Evolutionary conservation across 345 rosid species (phyloP).

Genomic region (Moringa oleifera): DNA sequence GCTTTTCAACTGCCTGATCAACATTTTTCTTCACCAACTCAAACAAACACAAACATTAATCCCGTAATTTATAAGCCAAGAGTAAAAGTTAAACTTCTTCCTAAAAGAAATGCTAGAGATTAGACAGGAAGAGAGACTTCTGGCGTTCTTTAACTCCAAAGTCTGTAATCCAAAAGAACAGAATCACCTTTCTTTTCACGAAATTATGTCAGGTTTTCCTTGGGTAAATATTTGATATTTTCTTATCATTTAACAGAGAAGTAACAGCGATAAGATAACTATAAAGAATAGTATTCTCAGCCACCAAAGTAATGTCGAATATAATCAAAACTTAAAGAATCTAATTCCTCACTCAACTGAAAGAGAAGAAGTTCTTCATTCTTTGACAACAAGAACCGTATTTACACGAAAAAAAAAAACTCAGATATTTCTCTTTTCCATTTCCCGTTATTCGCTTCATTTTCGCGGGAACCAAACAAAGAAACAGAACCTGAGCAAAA

Average conservation of each 20-base stretch:
- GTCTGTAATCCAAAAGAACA: not conserved
- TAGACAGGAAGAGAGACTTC: not conserved
- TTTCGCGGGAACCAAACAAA: no score
- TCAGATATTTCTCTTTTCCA: no score
- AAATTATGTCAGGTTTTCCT: not conserved
- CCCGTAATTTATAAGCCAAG: not conserved
- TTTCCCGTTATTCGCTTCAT: no score
- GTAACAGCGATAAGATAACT: no score
- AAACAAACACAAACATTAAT: not conserved
- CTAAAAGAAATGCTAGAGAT: not conserved
- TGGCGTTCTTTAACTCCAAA: not conserved
- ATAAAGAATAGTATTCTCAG: no score
- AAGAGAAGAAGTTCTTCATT: no score
- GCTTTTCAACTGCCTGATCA: conserved; percentile 71
- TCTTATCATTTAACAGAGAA: not conserved
- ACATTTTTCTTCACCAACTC: conserved; percentile 58
- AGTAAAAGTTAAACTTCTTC: no score
- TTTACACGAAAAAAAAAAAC: no score
- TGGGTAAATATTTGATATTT: not conserved
- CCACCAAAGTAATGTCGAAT: no score
- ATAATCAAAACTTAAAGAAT: no score
- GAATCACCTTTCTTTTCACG: not conserved
- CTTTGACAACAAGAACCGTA: no score
- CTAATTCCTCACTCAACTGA: no score
- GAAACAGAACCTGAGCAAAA: not conserved